Conservation (phyloP, 345 rosid genomes). For the Syzygium oleosum region DNA sequence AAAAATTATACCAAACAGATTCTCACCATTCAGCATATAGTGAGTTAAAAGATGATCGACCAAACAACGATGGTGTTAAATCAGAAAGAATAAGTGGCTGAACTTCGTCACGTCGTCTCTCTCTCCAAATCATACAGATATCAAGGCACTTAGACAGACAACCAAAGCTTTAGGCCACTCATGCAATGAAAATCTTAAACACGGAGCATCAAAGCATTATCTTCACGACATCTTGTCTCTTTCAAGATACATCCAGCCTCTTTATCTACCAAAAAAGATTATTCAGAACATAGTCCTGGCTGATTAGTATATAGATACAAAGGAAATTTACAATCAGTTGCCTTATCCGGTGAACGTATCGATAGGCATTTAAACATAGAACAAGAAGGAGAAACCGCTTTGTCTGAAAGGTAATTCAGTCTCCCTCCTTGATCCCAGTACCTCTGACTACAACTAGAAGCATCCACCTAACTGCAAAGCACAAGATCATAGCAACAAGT, state of each 20-base stretch:
- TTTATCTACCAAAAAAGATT: background rate
- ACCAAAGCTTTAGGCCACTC: background rate
- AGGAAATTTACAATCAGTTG: background rate
- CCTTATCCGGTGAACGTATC: background rate
- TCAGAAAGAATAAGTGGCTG: background rate
- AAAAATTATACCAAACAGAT: background rate
- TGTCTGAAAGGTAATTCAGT: background rate
- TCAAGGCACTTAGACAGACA: background rate
- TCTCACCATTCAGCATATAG: background rate
- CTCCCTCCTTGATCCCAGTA: background rate
- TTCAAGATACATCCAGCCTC: background rate
- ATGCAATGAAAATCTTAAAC: background rate
- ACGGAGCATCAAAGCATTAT: background rate
- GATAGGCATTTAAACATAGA: background rate
- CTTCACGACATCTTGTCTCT: background rate
- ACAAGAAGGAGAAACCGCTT: background rate
- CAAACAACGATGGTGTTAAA: background rate
- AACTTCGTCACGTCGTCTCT: background rate
- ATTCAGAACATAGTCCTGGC: background rate
- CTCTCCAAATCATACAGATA: background rate
- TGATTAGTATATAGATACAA: background rate
- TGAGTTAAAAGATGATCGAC: background rate
- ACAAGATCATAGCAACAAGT: background rate
- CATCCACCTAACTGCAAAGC: constrained; percentile 1
- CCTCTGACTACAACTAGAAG: background rate